Evolutionary conservation across 108 stramenopile genomes (phyloP), one percentile per base, ranked within the genome.

Genomic region (Phaeodactylum tricornutum): DNA sequence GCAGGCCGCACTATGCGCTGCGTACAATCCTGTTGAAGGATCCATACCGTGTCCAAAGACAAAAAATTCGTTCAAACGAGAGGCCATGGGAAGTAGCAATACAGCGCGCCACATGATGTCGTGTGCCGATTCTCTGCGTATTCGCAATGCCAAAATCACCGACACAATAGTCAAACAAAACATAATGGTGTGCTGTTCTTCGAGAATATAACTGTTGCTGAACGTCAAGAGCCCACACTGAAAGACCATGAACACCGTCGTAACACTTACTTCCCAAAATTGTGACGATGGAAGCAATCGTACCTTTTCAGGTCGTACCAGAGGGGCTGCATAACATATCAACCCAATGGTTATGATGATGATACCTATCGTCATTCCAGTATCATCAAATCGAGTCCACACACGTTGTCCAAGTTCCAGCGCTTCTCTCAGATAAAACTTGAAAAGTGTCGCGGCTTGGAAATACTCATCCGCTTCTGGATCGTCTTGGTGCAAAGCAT

Each of bases 321-420:
- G 29, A 4, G 55, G 51, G 7, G 29, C 16, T 8, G 51, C 25
- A 9, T 27, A 51, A 4, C 67, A 7, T 14, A 82, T 8, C 30
- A 79, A 51, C 17, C 69, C 66, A 15, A 77, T 15, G 15, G 51
- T 42, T 26, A 89, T 32, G n/a, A 77, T 37, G n/a, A 29, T 39
- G 31, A 74, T 67, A 27, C 87, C 87, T 1, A 64, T 7, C 11
- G 66, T 69, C 88, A 91, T 91, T 21, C 84, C 88, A 33, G 52
- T 15, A 30, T 65, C 74, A 54, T 85, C 77, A 42, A 91, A 91
- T 47, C 75, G 73, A 24, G 88, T 91, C 88, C 88, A 91, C 16
- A 91, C 88, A 31, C 62, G 57, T 35, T 84, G 77, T 17, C 88
- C 88, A 7, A 85, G 57, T 25, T 67, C 81, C n/a, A 77, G 62